These are phyloP conservation scores for Neonothopanus nambi DNA, from an alignment of 1,284 basidiomycete species.

Conservation along the genomic window DNA sequence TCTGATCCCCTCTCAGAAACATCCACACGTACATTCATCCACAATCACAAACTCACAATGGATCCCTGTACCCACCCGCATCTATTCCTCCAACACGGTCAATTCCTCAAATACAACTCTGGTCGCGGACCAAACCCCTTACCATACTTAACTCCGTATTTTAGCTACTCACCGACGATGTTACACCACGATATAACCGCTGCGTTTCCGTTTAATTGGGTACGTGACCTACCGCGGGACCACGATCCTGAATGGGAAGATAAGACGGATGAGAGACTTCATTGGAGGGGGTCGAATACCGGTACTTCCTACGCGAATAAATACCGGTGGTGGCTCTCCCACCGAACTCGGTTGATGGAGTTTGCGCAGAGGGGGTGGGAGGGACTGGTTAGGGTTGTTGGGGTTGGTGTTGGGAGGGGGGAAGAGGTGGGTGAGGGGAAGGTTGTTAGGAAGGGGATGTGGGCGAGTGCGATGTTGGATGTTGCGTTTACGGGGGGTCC, in stretches of 20 bases:
- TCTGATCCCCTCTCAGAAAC: constrained; percentile 17
- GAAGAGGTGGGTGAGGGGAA: constrained; percentile 32
- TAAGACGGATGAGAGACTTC: constrained; percentile 53
- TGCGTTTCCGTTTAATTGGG: constrained; percentile 40
- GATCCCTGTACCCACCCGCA: constrained; percentile 60
- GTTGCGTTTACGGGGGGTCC: constrained; percentile 52
- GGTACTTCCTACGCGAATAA: constrained; percentile 48
- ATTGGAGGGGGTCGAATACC: constrained; percentile 70
- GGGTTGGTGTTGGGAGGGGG: constrained; percentile 12
- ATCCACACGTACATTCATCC: constrained; percentile 46
- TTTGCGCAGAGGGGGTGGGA: constrained; percentile 27
- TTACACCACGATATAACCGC: constrained; percentile 63
- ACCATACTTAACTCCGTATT: constrained; percentile 44
- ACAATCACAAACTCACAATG: constrained; percentile 50
- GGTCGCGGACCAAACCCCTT: background rate
- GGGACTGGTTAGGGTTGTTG: constrained; percentile 17
- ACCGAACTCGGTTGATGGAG: constrained; percentile 33
- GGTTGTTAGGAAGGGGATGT: constrained; percentile 21
- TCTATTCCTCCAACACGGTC: constrained; percentile 49
- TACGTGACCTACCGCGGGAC: constrained; percentile 36
- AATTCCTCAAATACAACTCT: constrained; percentile 44
- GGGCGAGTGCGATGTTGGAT: constrained; percentile 51
- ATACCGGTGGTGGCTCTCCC: constrained; percentile 40
- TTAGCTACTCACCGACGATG: constrained; percentile 55
- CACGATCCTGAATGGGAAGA: constrained; percentile 56